A percentile compares a stretch with the other conserved stretches of the same genome.
phyloP scores from a whole-genome alignment of 805 yeast genomes.

The Kodamaea restingae region DNA sequence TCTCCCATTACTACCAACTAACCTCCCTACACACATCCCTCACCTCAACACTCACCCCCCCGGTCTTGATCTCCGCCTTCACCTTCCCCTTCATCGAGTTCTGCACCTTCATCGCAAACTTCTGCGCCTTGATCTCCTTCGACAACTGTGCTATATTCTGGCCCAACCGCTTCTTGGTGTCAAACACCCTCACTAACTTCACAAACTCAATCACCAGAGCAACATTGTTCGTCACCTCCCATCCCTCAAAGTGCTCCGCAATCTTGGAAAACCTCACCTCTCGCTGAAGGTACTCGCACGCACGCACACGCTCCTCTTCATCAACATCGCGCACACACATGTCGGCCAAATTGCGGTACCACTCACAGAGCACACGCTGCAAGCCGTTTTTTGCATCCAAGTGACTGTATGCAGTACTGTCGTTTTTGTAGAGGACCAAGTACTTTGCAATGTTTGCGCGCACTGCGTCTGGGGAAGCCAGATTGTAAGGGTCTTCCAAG shows the following conservation, averaged over 20 bases:
- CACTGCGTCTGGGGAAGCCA: constrained; percentile 13
- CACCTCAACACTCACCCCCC: not conserved
- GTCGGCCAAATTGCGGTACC: constrained; percentile 3
- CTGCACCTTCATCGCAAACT: constrained; percentile 4
- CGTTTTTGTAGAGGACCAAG: constrained; percentile 33
- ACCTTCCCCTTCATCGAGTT: constrained; percentile 7
- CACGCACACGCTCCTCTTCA: not conserved
- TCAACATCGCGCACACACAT: not conserved
- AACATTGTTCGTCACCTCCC: constrained; percentile 19
- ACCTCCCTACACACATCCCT: not conserved
- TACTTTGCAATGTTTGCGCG: constrained; percentile 37
- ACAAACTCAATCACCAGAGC: constrained; percentile 11
- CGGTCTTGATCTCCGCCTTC: constrained; percentile 4
- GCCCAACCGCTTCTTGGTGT: constrained; percentile 8
- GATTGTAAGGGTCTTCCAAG: constrained; percentile 4
- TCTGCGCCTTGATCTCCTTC: constrained; percentile 11
- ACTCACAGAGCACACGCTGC: not conserved
- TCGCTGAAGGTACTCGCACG: not conserved
- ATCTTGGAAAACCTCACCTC: constrained; percentile 3
- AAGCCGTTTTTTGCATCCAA: constrained; percentile 12
- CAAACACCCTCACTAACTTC: constrained; percentile 6
- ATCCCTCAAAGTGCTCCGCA: constrained; percentile 1
- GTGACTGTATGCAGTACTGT: constrained; percentile 21
- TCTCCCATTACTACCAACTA: not conserved
- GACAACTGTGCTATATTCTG: constrained; percentile 10